These are phyloP conservation scores for Microbotryum violaceum DNA, from an alignment of 1,284 basidiomycete species.

Conservation along the genomic window DNA sequence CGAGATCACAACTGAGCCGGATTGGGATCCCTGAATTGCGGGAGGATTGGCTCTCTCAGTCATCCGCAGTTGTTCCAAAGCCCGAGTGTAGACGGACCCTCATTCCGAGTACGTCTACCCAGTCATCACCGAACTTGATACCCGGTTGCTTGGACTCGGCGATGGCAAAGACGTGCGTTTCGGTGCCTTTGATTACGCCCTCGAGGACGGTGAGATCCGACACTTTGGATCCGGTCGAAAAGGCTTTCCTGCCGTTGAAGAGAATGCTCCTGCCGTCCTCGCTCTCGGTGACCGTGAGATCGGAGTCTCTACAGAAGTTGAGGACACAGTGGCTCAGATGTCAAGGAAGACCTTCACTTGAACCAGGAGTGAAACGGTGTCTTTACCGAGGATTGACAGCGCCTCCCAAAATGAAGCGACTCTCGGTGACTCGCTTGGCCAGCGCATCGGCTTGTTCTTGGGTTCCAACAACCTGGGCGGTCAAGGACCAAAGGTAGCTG, in stretches of 20 bases:
- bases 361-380: background rate
- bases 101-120: conserved; percentile 41
- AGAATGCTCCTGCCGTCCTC: conserved; percentile 33
- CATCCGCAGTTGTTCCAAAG: too few species aligned
- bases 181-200: conserved; percentile 29
- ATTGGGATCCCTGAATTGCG: conserved; percentile 18
- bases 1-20: conserved; percentile 36
- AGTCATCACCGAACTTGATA: conserved; percentile 40
- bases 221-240: conserved; percentile 40
- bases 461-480: conserved; percentile 36
- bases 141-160: conserved; percentile 36
- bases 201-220: conserved; percentile 40
- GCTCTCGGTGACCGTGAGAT: conserved; percentile 34
- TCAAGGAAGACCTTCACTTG: background rate
- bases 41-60: too few species aligned
- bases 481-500: conserved; percentile 36
- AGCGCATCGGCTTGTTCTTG: conserved; percentile 33
- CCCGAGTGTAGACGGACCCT: conserved; percentile 25
- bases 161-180: conserved; percentile 37
- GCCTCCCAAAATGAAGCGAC: conserved; percentile 36
- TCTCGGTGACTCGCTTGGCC: conserved; percentile 22
- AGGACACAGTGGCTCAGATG: background rate
- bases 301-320: conserved; percentile 29
- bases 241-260: conserved; percentile 40
- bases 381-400: conserved; percentile 39